phyloP scores from a whole-genome alignment of 352 stramenopile genomes.

The Phytophthora constricta region DNA sequence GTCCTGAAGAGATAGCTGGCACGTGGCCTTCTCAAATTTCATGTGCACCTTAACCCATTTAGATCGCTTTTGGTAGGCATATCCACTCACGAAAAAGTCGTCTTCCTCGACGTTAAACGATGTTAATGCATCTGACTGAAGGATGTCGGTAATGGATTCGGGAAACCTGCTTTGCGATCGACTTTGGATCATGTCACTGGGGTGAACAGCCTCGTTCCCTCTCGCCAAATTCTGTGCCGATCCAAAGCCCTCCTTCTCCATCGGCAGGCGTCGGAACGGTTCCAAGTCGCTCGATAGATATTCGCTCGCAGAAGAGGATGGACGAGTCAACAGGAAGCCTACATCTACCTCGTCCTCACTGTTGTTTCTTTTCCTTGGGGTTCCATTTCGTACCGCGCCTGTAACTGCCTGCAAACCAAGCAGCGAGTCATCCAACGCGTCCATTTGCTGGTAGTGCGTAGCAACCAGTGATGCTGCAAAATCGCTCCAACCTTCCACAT shows the following conservation, averaged over 20 bases:
- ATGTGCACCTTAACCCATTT: constrained; percentile 81
- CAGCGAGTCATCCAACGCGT: constrained; percentile 67
- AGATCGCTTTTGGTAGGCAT: constrained; percentile 74
- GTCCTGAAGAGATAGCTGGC: constrained; percentile 56
- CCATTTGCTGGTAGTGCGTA: constrained; percentile 80
- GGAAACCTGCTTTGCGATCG: constrained; percentile 75
- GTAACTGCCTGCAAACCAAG: constrained; percentile 35
- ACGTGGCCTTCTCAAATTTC: constrained; percentile 75
- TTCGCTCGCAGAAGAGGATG: constrained; percentile 68
- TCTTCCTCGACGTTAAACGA: constrained; percentile 67
- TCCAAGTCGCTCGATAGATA: constrained; percentile 71
- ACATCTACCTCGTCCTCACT: constrained; percentile 57
- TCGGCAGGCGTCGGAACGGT: constrained; percentile 66
- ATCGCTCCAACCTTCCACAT: constrained; percentile 64
- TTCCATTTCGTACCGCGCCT: constrained; percentile 21
- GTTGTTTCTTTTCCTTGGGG: constrained; percentile 23
- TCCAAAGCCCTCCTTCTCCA: constrained; percentile 78
- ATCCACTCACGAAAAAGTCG: constrained; percentile 57
- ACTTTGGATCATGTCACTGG: constrained; percentile 76
- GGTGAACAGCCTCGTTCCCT: constrained; percentile 62
- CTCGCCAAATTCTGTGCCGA: constrained; percentile 65
- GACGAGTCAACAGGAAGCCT: constrained; percentile 56
- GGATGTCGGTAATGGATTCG: constrained; percentile 75
- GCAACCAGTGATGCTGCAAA: constrained; percentile 72
- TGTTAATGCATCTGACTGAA: constrained; percentile 62